Percentiles rank a stretch among this genome's conserved stretches.
Conservation (phyloP, 306 rosid species). For the Ormosia semicastrata region DNA sequence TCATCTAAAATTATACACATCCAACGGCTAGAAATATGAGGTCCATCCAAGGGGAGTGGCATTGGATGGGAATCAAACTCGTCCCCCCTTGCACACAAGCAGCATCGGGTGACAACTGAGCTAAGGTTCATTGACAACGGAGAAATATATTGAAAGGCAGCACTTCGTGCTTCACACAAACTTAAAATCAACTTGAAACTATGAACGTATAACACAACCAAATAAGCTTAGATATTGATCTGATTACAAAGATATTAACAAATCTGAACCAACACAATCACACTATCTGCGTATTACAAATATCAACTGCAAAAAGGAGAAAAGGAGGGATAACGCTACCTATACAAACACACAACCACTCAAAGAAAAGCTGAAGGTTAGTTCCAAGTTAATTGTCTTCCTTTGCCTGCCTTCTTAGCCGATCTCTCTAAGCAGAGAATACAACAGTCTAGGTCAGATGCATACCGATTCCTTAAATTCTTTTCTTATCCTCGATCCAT, state of each 20-base stretch:
- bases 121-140: no score
- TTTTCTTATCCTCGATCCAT: slow-evolving; percentile 39
- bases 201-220: slow-evolving; percentile 52
- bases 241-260: slow-evolving; percentile 84
- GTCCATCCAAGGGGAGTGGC: no score
- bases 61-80: no score
- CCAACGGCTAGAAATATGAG: no score
- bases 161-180: slow-evolving; percentile 28
- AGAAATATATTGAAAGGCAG: not conserved
- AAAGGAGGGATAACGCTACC: slow-evolving; percentile 52
- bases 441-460: slow-evolving; percentile 81
- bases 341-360: slow-evolving; percentile 88
- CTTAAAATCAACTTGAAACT: slow-evolving; percentile 41
- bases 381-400: slow-evolving; percentile 76
- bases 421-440: slow-evolving; percentile 65
- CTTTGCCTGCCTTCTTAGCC: slow-evolving; percentile 47
- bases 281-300: slow-evolving; percentile 83
- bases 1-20: no score
- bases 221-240: slow-evolving; percentile 55
- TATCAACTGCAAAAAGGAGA: slow-evolving; percentile 51
- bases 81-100: no score
- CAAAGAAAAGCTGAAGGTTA: slow-evolving; percentile 68
- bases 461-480: slow-evolving; percentile 52
- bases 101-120: no score
- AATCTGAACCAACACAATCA: slow-evolving; percentile 76